These are phyloP conservation scores for Graphium sp. DNA, from an alignment of 2,329 filamentous ascomycete genomes.

Conservation along the genomic window DNA sequence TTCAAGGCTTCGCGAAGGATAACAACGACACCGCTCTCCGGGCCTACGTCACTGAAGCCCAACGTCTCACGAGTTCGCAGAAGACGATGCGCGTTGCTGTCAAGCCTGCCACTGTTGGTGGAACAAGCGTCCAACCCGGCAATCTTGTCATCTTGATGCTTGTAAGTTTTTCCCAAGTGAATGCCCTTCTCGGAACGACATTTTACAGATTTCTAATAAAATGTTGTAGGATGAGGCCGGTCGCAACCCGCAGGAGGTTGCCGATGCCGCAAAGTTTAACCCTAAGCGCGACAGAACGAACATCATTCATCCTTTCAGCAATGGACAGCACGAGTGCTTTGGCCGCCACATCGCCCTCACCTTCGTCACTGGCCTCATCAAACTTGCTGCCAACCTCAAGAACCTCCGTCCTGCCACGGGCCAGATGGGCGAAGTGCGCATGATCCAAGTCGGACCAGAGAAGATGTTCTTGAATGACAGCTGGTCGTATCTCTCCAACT, in stretches of 20 bases:
- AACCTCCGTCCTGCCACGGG: constrained; percentile 26
- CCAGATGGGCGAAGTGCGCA: constrained; percentile 26
- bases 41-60: constrained; percentile 21
- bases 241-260: constrained; percentile 18
- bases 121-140: constrained; percentile 19
- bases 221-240: constrained; percentile 16
- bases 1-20: constrained; percentile 19
- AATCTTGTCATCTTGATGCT: constrained; percentile 21
- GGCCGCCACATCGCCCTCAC: constrained; percentile 21
- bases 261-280: constrained; percentile 21
- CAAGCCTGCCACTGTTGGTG: constrained; percentile 16
- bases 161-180: constrained; percentile 12
- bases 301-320: constrained; percentile 24
- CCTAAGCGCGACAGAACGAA: constrained; percentile 20
- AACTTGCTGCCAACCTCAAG: constrained; percentile 22
- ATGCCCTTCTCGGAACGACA: no score
- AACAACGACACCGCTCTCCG: constrained; percentile 16
- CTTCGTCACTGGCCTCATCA: constrained; percentile 23
- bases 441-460: constrained; percentile 19
- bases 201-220: constrained; percentile 7
- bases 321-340: constrained; percentile 27
- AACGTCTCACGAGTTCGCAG: constrained; percentile 20
- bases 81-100: constrained; percentile 18
- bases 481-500: constrained; percentile 25
- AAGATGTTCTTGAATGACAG: constrained; percentile 27